Percentiles rank a stretch among this genome's conserved stretches.
These are phyloP conservation scores for Dactylellina haptotyla DNA, from an alignment of 2,329 filamentous ascomycete genomes.

Conservation along the genomic window DNA sequence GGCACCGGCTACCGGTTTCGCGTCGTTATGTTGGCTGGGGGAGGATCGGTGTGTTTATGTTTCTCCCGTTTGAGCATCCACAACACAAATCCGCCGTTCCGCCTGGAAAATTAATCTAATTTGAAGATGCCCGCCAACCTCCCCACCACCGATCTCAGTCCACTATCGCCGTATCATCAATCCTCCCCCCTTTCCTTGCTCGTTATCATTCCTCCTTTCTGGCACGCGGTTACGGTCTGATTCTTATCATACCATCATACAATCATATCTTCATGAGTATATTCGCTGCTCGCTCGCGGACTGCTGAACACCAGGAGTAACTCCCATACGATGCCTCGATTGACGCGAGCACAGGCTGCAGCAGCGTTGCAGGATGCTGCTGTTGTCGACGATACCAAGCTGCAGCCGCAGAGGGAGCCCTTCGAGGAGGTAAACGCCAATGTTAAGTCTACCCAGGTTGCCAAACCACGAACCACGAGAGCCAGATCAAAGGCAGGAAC, in stretches of 20 bases:
- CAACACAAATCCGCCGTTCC: constrained; percentile 20
- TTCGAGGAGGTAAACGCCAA: constrained; percentile 46
- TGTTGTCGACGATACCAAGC: not conserved
- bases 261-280: no score
- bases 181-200: constrained; percentile 22
- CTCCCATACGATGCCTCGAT: constrained; percentile 26
- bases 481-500: constrained; percentile 40
- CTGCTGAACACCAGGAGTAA: not conserved
- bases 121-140: constrained; percentile 19
- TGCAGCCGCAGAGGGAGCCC: constrained; percentile 25
- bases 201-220: constrained; percentile 5
- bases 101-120: constrained; percentile 36
- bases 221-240: constrained; percentile 23
- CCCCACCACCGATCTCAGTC: not conserved
- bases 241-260: not conserved
- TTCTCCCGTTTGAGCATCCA: constrained; percentile 19
- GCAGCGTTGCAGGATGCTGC: constrained; percentile 19
- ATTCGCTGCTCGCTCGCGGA: no score
- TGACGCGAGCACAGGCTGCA: constrained; percentile 43
- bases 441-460: constrained; percentile 8
- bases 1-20: no score
- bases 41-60: constrained; percentile 20
- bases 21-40: constrained; percentile 26
- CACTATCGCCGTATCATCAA: not conserved
- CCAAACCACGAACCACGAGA: constrained; percentile 12